Base-by-base conservation (phyloP, 1,284 basidiomycete genomes). In the Austroboletus olivaceoglutinosus region DNA sequence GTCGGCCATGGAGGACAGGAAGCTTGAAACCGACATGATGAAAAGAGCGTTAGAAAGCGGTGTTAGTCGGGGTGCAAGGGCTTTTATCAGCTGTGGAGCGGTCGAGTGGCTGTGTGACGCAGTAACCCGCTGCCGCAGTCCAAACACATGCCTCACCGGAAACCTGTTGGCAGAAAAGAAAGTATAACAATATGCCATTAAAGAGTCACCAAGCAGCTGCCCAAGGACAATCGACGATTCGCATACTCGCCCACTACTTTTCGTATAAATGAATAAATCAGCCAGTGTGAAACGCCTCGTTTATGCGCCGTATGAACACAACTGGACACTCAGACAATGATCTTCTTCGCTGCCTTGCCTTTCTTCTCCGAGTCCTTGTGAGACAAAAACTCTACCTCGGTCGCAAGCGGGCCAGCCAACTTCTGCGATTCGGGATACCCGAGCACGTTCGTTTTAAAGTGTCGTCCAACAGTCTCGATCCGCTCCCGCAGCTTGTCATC, bases 321-420 rank as follows among this genome's bases (percentile, higher is more conserved):
- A 47, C 49, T 38, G 13, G 46, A 41, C 47, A 43, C 56, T 76
- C 76, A 90, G 55, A 90, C 82, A 61, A 82, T 68, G 55, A 91
- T 85, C 75, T 91, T 93, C 78, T 85, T 90, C 67, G 78, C 77
- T 50, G 81, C 71, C 70, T 93, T 93, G 58, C 86, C 88, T 81
- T 97, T 98, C 81, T 89, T 93, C 79, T 97, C 93, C 59, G 88
- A 91, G 71, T 96, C 93, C 71, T 93, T 91, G 77, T 98, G 94
- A 61, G 89, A 92, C 71, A 91, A 73, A 70, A 96, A 98, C 73
- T 94, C 92, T 38, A 97, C 91, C 72, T 98, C 94, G 22, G 92
- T 95, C 62, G 89, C 90, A 68, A 90, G 78, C 48, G 86, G 86
- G 19, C 90, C 91, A 43, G 80, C 82, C 50, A 96, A 75, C 72